Evolutionary conservation across 2,329 filamentous ascomycete species (phyloP), one percentile per base, ranked within the genome.

Genomic region (Ceratocystis lukuohia): DNA sequence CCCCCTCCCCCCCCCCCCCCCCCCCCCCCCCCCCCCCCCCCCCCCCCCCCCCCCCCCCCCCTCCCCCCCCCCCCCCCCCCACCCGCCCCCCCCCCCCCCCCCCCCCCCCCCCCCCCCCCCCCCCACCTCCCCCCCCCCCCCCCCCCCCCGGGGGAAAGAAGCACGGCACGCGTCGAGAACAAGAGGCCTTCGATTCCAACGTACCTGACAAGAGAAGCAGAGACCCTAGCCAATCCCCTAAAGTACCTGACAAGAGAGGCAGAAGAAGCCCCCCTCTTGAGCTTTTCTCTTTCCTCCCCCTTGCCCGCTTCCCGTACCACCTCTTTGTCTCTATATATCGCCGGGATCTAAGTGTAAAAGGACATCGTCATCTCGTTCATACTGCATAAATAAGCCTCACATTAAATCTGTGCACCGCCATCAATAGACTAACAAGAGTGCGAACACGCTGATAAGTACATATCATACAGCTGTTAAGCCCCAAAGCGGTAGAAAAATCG

Each of bases 401-500:
- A 28, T 25, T 10, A 30, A 59, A 59, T 59, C 28, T 30, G 56
- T 33, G 56, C 56, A 37, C 56, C 56, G 56, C 56, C 56, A 59
- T n/a, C 56, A 10, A 59, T 41, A 41, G 37, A 41, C 37, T 41
- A 41, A 41, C 37, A 41, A 15, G 10, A 41, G 33, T 10, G 33
- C 17, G 20, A 17, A 22, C 46, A 50, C 46, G 17, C 33, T 37
- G 33, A 37, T 37, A 33, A 15, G 1, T 20, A 37, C 30, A 59
- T 59, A 59, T 59, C 48, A 25, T 20, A 33, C 48, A 8, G 17
- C 25, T 59, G 56, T 37, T 59, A 59, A 59, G 56, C 15, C 56
- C 56, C 56, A 59, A 59, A 37, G 56, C 15, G 33, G 56, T 28
- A 33, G 8, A 12, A 20, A 20, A 25, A n/a, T 8, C 15, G 56